Base-by-base conservation (phyloP, 306 rosid genomes). In the Acacia acuminata region DNA sequence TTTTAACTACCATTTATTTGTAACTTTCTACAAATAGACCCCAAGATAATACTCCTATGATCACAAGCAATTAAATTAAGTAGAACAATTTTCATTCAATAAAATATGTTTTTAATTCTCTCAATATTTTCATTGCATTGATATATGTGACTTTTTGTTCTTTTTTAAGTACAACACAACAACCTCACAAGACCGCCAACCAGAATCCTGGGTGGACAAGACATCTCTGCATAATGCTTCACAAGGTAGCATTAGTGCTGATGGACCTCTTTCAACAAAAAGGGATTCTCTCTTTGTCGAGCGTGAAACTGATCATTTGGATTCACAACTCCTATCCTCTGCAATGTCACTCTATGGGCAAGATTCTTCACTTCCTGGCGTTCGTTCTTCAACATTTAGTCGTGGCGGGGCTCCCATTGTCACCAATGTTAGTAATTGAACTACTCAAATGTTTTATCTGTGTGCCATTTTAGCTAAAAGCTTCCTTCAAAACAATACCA, bases 321-420 rank as follows among this genome's bases (percentile, higher is more conserved):
- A 94, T 27, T 86, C 98, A 27, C 91, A 92, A 61, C 84, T 92
- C 78, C 55, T 89, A 20, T 77, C 99, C 13, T 84, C 97, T 22
- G 89, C 94, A 71, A 74, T 90, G 85, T 90, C 97, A 61, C 75
- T 90, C 20, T 93, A 89, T 50, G 94, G 94, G 61, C 94, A 90
- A 71, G 97, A 94, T 77, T 84, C 92, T 58, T 68, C 90, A 63
- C 82, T 91, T 76, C 81, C 96, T 65, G 88, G 92, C 74, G 73
- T 96, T 77, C 98, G 97, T 73, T 86, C 98, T 78, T 86, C 98
- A 6, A 94, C 94, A 44, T 87, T 89, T 75, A 82, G 88, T 79
- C 98, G 94, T 67, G 73, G 85, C 40, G 87, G 84, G 84, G 91
- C 91, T 81, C 93, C 99, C 73, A 89, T 96, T 82, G 94, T 96